Conservation (phyloP, 495 filamentous ascomycete genomes). For the Chaetomium fimeti region DNA sequence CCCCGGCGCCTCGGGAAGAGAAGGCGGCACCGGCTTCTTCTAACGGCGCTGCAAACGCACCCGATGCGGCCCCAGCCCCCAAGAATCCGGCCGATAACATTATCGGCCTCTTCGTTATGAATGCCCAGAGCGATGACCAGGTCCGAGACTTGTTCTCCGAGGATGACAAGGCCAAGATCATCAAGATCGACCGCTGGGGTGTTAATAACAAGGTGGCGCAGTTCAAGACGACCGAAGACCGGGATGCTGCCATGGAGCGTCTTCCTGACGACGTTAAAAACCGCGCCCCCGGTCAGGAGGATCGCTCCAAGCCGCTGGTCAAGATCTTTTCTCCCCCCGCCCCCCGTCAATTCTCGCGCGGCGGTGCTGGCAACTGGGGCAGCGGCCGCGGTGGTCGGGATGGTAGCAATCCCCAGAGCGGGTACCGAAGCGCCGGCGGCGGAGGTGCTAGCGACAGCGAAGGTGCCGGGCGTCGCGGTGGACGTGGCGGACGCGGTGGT, state of each 20-base stretch:
- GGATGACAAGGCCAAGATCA: slow-evolving; percentile 75
- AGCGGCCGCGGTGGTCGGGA: slow-evolving; percentile 59
- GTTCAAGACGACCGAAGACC: slow-evolving; percentile 73
- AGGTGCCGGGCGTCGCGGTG: slow-evolving; percentile 60
- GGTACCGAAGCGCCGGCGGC: slow-evolving; percentile 69
- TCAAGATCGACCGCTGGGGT: slow-evolving; percentile 72
- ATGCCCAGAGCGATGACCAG: slow-evolving; percentile 72
- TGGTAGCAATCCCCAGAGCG: slow-evolving; percentile 49
- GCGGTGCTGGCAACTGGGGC: slow-evolving; percentile 73
- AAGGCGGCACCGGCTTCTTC: slow-evolving; percentile 44
- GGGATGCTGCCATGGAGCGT: slow-evolving; percentile 68
- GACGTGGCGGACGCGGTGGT: slow-evolving; percentile 60
- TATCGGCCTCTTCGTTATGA: slow-evolving; percentile 81
- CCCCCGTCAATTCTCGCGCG: slow-evolving; percentile 47
- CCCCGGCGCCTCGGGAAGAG: slow-evolving; percentile 49
- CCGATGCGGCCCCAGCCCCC: slow-evolving; percentile 46
- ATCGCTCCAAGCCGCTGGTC: slow-evolving; percentile 71
- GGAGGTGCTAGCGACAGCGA: slow-evolving; percentile 76
- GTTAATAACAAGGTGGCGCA: slow-evolving; percentile 77
- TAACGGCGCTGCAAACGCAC: slow-evolving; percentile 52
- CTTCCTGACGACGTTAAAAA: slow-evolving; percentile 73
- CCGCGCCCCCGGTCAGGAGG: slow-evolving; percentile 51
- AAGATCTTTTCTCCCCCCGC: slow-evolving; percentile 70
- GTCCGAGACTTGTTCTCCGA: slow-evolving; percentile 75
- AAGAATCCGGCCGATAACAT: slow-evolving; percentile 49